Evolutionary conservation across 768 basidiomycete genomes (phyloP).

Genomic region (Mrakia frigida): DNA sequence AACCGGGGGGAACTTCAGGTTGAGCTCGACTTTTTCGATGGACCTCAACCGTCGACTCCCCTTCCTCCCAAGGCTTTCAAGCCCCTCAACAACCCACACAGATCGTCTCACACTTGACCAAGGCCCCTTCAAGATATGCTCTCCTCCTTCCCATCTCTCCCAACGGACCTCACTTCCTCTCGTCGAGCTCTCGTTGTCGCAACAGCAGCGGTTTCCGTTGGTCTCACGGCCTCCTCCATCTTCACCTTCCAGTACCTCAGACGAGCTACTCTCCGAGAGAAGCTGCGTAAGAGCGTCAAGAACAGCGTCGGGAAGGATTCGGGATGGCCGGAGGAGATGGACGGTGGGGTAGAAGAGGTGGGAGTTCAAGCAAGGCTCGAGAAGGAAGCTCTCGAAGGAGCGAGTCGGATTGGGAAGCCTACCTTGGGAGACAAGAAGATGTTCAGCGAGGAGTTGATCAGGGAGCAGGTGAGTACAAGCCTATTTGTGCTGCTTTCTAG

Average conservation of each 20-base stretch:
- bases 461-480: conserved; percentile 52
- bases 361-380: conserved; percentile 36
- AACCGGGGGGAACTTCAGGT: no score
- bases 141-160: no score
- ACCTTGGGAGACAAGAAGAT: conserved; percentile 40
- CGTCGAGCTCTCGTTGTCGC: conserved; percentile 36
- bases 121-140: no score
- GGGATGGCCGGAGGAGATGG: conserved; percentile 15
- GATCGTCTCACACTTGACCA: no score
- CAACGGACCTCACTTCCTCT: no score
- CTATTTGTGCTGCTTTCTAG: background rate
- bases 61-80: no score
- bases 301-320: conserved; percentile 41
- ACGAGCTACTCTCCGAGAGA: conserved; percentile 41
- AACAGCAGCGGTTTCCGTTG: conserved; percentile 38
- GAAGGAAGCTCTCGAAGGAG: conserved; percentile 19
- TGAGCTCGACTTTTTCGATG: no score
- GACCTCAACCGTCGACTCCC: no score
- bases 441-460: conserved; percentile 73
- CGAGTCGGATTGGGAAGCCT: conserved; percentile 30
- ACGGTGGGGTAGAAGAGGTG: conserved; percentile 34
- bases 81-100: no score
- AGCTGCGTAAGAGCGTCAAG: conserved; percentile 42
- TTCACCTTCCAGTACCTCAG: conserved; percentile 43
- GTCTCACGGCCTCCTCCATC: conserved; percentile 42